These are phyloP conservation scores for Tranzscheliella williamsii DNA, from an alignment of 1,284 basidiomycete species.

Conservation along the genomic window DNA sequence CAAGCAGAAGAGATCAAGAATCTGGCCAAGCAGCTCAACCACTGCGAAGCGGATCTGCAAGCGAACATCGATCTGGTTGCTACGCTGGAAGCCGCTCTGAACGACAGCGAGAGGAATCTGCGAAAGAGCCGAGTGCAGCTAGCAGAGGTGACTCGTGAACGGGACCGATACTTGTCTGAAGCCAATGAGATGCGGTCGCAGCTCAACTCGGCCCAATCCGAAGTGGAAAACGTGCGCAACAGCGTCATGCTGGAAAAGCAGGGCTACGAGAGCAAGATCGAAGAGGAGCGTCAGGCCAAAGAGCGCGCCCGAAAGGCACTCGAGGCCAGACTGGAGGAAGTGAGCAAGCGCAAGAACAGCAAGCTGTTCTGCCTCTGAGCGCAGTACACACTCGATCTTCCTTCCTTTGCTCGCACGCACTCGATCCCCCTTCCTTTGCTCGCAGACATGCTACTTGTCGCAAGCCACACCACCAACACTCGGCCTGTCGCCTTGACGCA, in stretches of 20 bases:
- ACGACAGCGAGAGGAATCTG: slow-evolving; percentile 53
- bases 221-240: slow-evolving; percentile 48
- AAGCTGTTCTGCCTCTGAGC: slow-evolving; percentile 51
- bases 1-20: slow-evolving; percentile 81
- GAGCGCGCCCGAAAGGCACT: slow-evolving; percentile 48
- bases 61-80: slow-evolving; percentile 86
- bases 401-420: too few relatives aligned
- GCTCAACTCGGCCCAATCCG: slow-evolving; percentile 41
- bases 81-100: slow-evolving; percentile 51
- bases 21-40: slow-evolving; percentile 83
- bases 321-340: slow-evolving; percentile 51
- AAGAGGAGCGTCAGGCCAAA: slow-evolving; percentile 47
- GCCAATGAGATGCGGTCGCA: slow-evolving; percentile 47
- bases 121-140: slow-evolving; percentile 55
- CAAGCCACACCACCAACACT: too few relatives aligned
- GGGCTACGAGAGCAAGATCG: slow-evolving; percentile 45
- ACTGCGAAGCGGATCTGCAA: slow-evolving; percentile 86
- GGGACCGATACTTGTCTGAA: slow-evolving; percentile 42
- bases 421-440: too few relatives aligned
- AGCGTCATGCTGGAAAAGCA: slow-evolving; percentile 50
- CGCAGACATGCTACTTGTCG: too few relatives aligned
- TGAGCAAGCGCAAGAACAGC: slow-evolving; percentile 47
- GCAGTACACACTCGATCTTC: too few relatives aligned
- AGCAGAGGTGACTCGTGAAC: slow-evolving; percentile 50
- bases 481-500: too few relatives aligned